Evolutionary conservation across 306 rosid genomes (phyloP).

Genomic region (Prosopis cineraria): DNA sequence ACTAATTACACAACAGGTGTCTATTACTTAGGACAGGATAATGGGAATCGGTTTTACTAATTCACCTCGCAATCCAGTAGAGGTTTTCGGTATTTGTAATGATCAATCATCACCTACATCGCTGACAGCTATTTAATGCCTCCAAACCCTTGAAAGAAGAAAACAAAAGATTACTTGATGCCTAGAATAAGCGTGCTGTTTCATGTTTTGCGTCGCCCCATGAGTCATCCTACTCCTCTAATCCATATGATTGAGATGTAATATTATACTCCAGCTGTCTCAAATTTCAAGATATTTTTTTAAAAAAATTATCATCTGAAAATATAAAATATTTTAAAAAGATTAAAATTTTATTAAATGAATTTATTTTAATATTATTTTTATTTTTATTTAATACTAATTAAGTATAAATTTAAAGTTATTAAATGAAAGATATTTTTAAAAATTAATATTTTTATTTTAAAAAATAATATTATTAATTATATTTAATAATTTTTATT

Average conservation of each 20-base stretch:
- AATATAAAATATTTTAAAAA: no score
- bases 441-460: no score
- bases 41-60: neutral
- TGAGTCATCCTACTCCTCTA: neutral
- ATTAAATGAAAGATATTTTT: no score
- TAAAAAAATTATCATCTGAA: no score
- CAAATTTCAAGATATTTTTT: no score
- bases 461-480: no score
- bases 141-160: neutral
- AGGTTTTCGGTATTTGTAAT: neutral
- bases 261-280: no score
- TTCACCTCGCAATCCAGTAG: constrained; percentile 4
- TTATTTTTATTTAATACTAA: no score
- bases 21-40: neutral
- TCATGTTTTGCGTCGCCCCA: neutral
- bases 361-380: no score
- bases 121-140: constrained; percentile 17
- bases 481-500: no score
- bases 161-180: neutral
- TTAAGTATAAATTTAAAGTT: no score
- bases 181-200: neutral
- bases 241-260: neutral
- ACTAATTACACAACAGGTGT: neutral
- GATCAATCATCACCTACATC: neutral
- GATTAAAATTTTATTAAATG: no score